Percentiles rank a stretch among this genome's conserved stretches.
These are phyloP conservation scores for Malassezia dermatis DNA, from an alignment of 1,284 basidiomycete species.

Conservation along the genomic window DNA sequence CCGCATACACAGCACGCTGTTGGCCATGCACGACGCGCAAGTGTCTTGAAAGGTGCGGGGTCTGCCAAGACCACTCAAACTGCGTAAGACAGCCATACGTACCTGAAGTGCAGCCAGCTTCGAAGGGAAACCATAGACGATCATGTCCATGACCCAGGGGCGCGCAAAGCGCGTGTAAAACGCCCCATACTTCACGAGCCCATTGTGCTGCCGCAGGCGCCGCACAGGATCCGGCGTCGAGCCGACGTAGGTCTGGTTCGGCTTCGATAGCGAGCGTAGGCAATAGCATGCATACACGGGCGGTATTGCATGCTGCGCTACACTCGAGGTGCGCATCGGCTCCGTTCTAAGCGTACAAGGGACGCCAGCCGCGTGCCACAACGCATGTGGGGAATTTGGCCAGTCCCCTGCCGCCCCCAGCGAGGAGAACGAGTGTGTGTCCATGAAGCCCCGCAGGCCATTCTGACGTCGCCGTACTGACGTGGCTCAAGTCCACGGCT, in stretches of 20 bases:
- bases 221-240: conserved; percentile 71
- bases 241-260: conserved; percentile 59
- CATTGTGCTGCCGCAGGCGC: conserved; percentile 75
- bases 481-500: no score
- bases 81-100: conserved; percentile 39
- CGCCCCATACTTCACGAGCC: conserved; percentile 65
- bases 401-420: not conserved
- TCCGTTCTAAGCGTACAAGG: not conserved
- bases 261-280: conserved; percentile 52
- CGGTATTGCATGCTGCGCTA: conserved; percentile 51
- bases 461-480: no score
- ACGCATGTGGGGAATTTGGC: not conserved
- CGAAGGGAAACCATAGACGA: conserved; percentile 77
- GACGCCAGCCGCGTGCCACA: not conserved
- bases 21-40: conserved; percentile 17
- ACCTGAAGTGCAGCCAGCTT: conserved; percentile 61
- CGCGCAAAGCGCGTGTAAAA: conserved; percentile 61
- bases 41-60: conserved; percentile 54
- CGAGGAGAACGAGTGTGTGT: no score
- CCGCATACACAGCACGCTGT: not conserved
- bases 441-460: no score
- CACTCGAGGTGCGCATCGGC: conserved; percentile 9
- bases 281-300: conserved; percentile 81
- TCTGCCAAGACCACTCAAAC: conserved; percentile 90
- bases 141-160: conserved; percentile 82